Evolutionary conservation across 495 filamentous ascomycete species (phyloP), one percentile per base, ranked within the genome.

Genomic region (Entonaema liquescens): DNA sequence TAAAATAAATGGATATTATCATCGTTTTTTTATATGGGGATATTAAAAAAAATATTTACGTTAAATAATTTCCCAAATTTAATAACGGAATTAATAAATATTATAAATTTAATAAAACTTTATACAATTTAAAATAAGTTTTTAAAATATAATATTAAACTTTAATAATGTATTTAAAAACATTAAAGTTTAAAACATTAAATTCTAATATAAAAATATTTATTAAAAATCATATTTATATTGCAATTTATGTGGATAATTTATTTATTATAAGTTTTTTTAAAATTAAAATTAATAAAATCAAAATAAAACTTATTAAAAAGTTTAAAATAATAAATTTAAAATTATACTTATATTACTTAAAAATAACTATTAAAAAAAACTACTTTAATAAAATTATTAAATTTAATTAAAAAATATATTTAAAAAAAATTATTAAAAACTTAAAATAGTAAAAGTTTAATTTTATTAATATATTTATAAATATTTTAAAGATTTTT

Each of bases 341-440:
- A 44, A 44, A 44, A 1, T 9, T 44, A 17, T 44, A 44, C 7
- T 44, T 44, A 19, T 44, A 44, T 44, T 44, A 44, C 6, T 44
- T 44, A 44, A 44, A 19, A 44, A 44, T 44, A 8, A 2, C 17
- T 19, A 44, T 44, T 44, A 44, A 44, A 44, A n/a, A 9, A 19
- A 5, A 44, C 17, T 17, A 19, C 4, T 5, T 44, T 19, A 44
- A 44, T 44, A 44, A 44, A 44, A 44, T 17, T 17, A 44, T 44
- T 44, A 44, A 17, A 17, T 44, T 44, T 17, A 44, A 19, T 44
- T 44, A 44, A 44, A 44, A n/a, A n/a, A n/a, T n/a, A n/a, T n/a
- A n/a, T n/a, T n/a, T n/a, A n/a, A n/a, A n/a, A n/a, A n/a, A n/a
- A 19, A 44, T 44, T 44, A 44, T 44, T 44, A 44, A 44, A 44